phyloP scores from a whole-genome alignment of 75 land plant genomes.

The Picea sitchensis region DNA sequence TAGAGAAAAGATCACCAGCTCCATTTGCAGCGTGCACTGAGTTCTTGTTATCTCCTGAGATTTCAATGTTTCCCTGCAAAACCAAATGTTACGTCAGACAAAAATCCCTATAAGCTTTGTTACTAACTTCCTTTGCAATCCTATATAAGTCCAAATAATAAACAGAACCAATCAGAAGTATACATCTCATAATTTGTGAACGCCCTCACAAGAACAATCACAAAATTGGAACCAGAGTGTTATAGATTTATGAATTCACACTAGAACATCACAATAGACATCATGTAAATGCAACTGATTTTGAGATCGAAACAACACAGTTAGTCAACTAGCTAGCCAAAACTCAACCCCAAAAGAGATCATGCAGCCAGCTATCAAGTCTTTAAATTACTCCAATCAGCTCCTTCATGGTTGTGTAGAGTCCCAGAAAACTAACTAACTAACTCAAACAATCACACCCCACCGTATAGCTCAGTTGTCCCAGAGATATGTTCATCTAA shows the following conservation, averaged over 20 bases:
- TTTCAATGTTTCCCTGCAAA: slow-evolving; percentile 33
- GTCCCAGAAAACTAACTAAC: too few species aligned
- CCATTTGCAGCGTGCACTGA: slow-evolving; percentile 20
- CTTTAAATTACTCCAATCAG: too few species aligned
- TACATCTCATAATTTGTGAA: not conserved
- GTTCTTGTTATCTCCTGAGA: not conserved
- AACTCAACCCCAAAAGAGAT: too few species aligned
- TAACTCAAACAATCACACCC: too few species aligned
- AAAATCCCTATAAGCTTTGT: not conserved
- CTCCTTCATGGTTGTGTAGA: too few species aligned
- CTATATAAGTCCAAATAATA: not conserved
- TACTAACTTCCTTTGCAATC: not conserved
- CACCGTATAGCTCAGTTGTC: too few species aligned
- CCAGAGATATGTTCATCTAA: too few species aligned
- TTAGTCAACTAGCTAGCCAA: too few species aligned
- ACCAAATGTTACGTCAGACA: not conserved
- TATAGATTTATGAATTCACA: not conserved
- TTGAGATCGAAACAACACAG: too few species aligned
- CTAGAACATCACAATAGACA: too few species aligned
- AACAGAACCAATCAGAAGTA: not conserved
- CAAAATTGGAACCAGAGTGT: not conserved
- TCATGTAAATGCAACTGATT: too few species aligned
- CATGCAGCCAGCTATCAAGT: too few species aligned
- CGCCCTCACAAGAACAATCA: not conserved
- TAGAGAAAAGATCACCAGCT: slow-evolving; percentile 47